These are phyloP conservation scores for Solanum pinnatisectum DNA, from an alignment of 257 asterid species.

Conservation along the genomic window DNA sequence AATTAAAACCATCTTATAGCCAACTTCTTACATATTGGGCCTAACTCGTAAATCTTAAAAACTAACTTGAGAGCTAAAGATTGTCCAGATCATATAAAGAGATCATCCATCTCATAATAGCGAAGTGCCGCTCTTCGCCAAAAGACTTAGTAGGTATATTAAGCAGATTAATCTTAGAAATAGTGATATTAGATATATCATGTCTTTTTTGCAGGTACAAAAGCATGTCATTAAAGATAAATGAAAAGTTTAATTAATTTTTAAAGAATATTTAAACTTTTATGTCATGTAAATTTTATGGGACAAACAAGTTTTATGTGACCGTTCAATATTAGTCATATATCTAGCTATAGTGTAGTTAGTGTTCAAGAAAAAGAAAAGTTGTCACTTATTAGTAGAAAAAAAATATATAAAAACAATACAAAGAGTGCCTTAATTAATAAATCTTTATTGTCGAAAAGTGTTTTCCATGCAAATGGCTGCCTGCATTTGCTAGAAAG, in stretches of 20 bases:
- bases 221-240: not conserved
- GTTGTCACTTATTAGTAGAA: not conserved
- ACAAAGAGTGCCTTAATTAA: not conserved
- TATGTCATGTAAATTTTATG: not conserved
- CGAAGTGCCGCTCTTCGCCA: not conserved
- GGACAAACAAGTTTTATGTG: not conserved
- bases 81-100: not conserved
- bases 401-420: not conserved
- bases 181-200: not conserved
- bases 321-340: not conserved
- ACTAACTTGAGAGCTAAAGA: too few species aligned
- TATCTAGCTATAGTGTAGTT: not conserved
- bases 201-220: too few species aligned
- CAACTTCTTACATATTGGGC: too few species aligned
- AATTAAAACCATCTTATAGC: too few species aligned
- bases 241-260: not conserved
- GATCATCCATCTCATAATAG: not conserved
- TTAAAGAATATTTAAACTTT: not conserved
- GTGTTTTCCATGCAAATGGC: not conserved
- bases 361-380: not conserved
- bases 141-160: not conserved
- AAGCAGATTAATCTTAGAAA: not conserved
- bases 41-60: too few species aligned
- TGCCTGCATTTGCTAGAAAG: not conserved
- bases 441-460: not conserved